Evolutionary conservation across 306 rosid genomes (phyloP).

Genomic region (Comarum palustre): DNA sequence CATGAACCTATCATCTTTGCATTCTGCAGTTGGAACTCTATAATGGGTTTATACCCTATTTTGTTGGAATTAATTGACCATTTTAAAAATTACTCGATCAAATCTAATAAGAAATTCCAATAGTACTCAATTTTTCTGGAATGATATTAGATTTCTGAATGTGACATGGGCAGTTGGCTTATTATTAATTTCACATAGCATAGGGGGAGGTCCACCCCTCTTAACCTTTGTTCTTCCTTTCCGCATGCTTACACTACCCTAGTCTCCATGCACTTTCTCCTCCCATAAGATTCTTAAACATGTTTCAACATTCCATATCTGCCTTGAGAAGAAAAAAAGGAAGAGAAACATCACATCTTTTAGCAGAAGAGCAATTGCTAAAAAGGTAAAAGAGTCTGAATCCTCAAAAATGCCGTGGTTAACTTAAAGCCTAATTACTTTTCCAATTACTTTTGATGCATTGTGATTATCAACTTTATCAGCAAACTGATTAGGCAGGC

Average conservation of each 20-base stretch:
- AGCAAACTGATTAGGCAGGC: conserved; percentile 30
- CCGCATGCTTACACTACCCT: conserved; percentile 42
- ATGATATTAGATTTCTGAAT: conserved; percentile 15
- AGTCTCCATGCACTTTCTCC: conserved; percentile 40
- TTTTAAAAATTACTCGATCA: conserved; percentile 23
- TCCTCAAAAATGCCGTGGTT: conserved; percentile 7
- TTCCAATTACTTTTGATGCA: conserved; percentile 28
- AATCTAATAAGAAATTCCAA: conserved; percentile 48
- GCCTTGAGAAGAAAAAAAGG: conserved; percentile 23
- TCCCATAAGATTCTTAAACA: conserved; percentile 33
- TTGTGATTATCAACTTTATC: conserved; percentile 18
- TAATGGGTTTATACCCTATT: conserved; percentile 62
- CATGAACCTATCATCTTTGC: conserved; percentile 28
- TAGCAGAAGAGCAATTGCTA: conserved; percentile 20
- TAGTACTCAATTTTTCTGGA: conserved; percentile 13
- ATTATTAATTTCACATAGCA: conserved; percentile 20
- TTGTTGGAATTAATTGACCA: conserved; percentile 42
- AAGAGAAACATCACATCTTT: conserved; percentile 29
- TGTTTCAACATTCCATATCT: conserved; percentile 28
- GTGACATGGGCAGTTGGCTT: conserved; percentile 3
- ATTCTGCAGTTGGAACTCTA: conserved; percentile 13
- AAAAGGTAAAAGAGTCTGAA: not conserved
- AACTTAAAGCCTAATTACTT: conserved; percentile 30
- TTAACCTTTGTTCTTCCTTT: conserved; percentile 29
- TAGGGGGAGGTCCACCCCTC: conserved; percentile 41